Base-by-base conservation (phyloP, 2,329 filamentous ascomycete species). In the Sporothrix sp. region DNA sequence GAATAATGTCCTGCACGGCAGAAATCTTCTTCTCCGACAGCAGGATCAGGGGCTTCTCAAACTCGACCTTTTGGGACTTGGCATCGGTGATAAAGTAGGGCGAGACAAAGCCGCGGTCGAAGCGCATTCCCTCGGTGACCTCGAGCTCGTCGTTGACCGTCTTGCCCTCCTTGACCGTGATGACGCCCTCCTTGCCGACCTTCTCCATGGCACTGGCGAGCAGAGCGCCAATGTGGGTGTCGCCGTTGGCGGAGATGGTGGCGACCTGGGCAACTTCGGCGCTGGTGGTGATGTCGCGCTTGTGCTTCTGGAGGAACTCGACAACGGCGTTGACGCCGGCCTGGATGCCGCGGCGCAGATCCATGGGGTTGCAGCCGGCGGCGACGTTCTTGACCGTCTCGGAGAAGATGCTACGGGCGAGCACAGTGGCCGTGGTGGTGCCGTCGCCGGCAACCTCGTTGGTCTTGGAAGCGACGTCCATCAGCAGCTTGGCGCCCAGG, bases 21-120 rank as follows among this genome's bases (percentile, higher is more conserved):
- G 93, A 98, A 72, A 98, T 98, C 84, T 98, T 98, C 87, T 96
- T 97, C 82, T 98, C 93, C 8, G 93, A 97, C 51, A 98, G 87
- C 46, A 98, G 86, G 68, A 98, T 93, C 66, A 98, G 74, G 58
- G 93, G 93, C 81, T 98, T 97, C 83, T 98, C 93, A 60, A 98
- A 98, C 75, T 98, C 93, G 52, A 97, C 90, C 83, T 98, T 98
- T 71, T 95, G 89, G 54, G 90, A 71, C 84, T 98, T 98, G 80
- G 89, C 75, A 66, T 98, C 93, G 75, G 93, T 98, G 77, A 98
- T 98, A 79, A 98, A 98, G 84, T 98, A 98, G 61, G 93, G 90
- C 23, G 93, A 98, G 67, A 95, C 91, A 71, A 85, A 98, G 57
- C 93, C 93, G 66, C 93, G 91, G 81, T 98, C 93, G 75, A 98